These are phyloP conservation scores for Atkinsonella hypoxylon DNA, from an alignment of 2,329 filamentous ascomycete species.

Conservation along the genomic window DNA sequence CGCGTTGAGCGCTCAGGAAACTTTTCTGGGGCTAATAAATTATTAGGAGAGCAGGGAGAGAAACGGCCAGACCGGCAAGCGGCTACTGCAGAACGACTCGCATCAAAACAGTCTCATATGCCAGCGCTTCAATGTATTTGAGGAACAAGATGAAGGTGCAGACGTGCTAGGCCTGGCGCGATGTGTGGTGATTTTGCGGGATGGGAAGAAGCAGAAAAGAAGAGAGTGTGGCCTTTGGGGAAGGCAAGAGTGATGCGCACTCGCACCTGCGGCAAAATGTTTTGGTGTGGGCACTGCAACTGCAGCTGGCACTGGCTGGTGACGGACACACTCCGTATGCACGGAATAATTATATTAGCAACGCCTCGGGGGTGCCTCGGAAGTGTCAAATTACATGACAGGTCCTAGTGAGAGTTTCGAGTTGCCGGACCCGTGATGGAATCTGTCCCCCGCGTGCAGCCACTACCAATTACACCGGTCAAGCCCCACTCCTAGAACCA, in stretches of 20 bases:
- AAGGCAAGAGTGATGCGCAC: neutral
- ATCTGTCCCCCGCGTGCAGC: too few species aligned
- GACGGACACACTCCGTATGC: too few species aligned
- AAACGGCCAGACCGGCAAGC: neutral
- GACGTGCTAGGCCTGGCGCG: slow-evolving; percentile 4
- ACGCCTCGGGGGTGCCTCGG: too few species aligned
- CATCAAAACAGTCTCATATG: neutral
- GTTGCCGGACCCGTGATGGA: too few species aligned
- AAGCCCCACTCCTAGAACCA: too few species aligned
- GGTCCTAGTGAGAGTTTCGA: too few species aligned
- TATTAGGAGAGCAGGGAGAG: neutral
- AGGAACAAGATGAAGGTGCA: neutral
- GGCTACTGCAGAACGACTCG: neutral
- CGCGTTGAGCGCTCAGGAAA: slow-evolving; percentile 2
- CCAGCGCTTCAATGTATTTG: neutral
- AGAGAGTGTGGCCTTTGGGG: neutral
- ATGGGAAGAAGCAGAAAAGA: neutral
- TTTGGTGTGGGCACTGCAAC: neutral
- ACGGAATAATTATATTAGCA: too few species aligned
- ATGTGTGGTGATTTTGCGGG: slow-evolving; percentile 1
- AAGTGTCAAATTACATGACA: too few species aligned
- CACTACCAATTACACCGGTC: too few species aligned
- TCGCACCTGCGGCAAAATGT: neutral
- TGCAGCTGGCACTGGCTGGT: neutral
- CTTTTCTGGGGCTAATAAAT: neutral